phyloP scores from a whole-genome alignment of 2,329 filamentous ascomycete genomes.

The Aspergillus arachidicola region DNA sequence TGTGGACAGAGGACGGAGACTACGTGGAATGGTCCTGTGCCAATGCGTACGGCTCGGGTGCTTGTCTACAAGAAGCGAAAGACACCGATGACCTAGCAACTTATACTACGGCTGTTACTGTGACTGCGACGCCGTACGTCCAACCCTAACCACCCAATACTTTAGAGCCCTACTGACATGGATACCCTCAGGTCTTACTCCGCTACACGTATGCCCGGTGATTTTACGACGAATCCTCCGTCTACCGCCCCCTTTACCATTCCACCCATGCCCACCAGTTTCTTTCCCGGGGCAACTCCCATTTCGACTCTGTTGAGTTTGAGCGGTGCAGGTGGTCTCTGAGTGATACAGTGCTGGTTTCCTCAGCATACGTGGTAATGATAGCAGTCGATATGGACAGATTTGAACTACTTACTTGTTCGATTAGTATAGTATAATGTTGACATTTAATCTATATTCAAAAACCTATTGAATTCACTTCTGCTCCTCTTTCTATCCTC shows the following conservation, averaged over 20 bases:
- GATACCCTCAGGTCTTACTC: not conserved
- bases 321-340: not conserved
- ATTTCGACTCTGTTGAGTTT: not conserved
- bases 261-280: too few relatives aligned
- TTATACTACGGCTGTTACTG: not conserved
- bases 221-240: not conserved
- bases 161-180: not conserved
- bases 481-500: too few relatives aligned
- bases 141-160: not conserved
- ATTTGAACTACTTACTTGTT: too few relatives aligned
- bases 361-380: too few relatives aligned
- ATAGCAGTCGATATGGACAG: too few relatives aligned
- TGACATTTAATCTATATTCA: too few relatives aligned
- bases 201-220: not conserved
- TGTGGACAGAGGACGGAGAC: not conserved
- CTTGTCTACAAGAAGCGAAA: not conserved
- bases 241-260: not conserved
- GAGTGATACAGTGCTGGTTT: not conserved
- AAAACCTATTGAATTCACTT: too few relatives aligned
- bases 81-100: not conserved
- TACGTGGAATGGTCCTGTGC: not conserved
- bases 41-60: not conserved
- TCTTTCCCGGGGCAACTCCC: too few relatives aligned
- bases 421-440: too few relatives aligned
- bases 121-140: not conserved